Evolutionary conservation across 768 basidiomycete species (phyloP).

Genomic region (Lyophyllum decastes): DNA sequence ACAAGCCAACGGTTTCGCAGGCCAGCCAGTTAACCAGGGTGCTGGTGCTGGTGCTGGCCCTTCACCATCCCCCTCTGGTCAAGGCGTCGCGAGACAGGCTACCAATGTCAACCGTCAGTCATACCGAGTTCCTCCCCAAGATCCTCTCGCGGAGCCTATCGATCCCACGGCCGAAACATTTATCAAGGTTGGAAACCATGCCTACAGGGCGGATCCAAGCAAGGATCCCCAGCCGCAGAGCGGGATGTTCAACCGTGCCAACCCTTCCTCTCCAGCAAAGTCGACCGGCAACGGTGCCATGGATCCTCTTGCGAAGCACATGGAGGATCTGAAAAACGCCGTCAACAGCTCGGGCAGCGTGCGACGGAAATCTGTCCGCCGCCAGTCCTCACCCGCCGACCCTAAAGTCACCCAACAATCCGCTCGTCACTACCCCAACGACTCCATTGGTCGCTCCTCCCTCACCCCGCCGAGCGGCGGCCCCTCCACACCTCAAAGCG

Average conservation of each 20-base stretch:
- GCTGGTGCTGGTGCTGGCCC: constrained; percentile 22
- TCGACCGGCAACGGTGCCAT: constrained; percentile 31
- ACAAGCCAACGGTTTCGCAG: constrained; percentile 26
- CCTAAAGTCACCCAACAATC: constrained; percentile 20
- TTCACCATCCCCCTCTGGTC: constrained; percentile 20
- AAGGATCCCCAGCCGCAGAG: constrained; percentile 62
- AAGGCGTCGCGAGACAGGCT: constrained; percentile 13
- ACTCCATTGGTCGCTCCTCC: constrained; percentile 24
- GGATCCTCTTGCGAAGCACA: constrained; percentile 68
- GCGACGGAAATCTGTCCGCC: constrained; percentile 44
- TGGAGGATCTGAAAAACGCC: constrained; percentile 57
- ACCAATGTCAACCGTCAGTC: constrained; percentile 20
- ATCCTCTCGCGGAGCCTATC: constrained; percentile 58
- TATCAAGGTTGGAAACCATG: constrained; percentile 68
- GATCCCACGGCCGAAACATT: constrained; percentile 67
- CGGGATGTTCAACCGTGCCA: constrained; percentile 25
- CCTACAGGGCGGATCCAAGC: constrained; percentile 66
- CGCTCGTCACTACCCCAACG: constrained; percentile 25
- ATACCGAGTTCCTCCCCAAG: constrained; percentile 34
- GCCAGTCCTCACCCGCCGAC: constrained; percentile 25
- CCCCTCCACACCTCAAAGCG: constrained; percentile 27
- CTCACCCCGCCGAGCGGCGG: constrained; percentile 37
- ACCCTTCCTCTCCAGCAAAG: constrained; percentile 30
- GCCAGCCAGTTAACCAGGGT: constrained; percentile 13
- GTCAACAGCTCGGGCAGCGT: constrained; percentile 47